Percentiles rank a stretch among this genome's conserved stretches.
These are phyloP conservation scores for Xerophyta viscosa DNA, from an alignment of 106 monocot species.

Conservation along the genomic window DNA sequence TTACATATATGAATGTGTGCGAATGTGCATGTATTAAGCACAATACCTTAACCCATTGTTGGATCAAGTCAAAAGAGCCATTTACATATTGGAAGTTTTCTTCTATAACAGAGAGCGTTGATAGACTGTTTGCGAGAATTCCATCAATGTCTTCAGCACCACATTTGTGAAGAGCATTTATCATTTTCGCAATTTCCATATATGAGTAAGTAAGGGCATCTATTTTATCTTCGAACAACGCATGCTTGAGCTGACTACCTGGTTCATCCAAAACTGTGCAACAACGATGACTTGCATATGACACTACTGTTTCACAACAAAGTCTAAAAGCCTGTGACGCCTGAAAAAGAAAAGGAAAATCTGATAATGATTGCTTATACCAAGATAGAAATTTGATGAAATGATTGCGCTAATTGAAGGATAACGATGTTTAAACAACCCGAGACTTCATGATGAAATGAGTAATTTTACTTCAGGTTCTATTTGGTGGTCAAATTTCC, in stretches of 20 bases:
- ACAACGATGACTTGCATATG: conserved; percentile 16
- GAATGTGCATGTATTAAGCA: too few relatives aligned
- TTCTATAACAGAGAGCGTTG: conserved; percentile 23
- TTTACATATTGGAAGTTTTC: conserved; percentile 17
- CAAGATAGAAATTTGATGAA: too few relatives aligned
- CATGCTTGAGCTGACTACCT: too few relatives aligned
- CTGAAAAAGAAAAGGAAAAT: conserved; percentile 18
- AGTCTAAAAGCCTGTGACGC: conserved; percentile 28
- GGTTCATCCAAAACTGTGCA: conserved; percentile 11
- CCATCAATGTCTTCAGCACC: conserved; percentile 12
- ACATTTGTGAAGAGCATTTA: conserved; percentile 36
- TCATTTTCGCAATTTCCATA: conserved; percentile 31
- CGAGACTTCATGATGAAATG: too few relatives aligned
- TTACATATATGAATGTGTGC: too few relatives aligned
- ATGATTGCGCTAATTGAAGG: too few relatives aligned
- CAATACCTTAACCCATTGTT: conserved; percentile 86
- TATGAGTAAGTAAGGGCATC: conserved; percentile 41
- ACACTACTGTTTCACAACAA: conserved; percentile 38
- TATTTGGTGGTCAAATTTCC: too few relatives aligned
- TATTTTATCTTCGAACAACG: conserved; percentile 2
- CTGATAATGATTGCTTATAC: too few relatives aligned
- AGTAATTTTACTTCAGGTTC: too few relatives aligned
- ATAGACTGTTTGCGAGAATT: conserved; percentile 35
- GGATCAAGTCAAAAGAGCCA: conserved; percentile 44
- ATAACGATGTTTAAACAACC: too few relatives aligned